Conservation (phyloP, 768 basidiomycete genomes). For the Mycena latifolia region DNA sequence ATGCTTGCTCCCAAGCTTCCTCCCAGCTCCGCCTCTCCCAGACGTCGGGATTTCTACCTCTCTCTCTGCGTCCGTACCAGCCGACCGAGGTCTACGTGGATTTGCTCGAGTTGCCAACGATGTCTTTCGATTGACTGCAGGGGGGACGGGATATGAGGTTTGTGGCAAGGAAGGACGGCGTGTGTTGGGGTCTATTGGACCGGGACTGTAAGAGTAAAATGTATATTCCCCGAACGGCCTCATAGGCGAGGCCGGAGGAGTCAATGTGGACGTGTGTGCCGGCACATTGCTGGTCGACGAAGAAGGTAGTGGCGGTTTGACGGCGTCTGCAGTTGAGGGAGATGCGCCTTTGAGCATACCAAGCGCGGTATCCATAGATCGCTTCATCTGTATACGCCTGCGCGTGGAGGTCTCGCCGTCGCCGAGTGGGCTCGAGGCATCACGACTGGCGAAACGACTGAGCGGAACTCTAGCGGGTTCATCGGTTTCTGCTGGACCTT, state of each 20-base stretch:
- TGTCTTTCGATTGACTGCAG: conserved; percentile 49
- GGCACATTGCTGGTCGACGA: conserved; percentile 43
- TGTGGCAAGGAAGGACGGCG: conserved; percentile 82
- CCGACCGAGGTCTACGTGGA: conserved; percentile 74
- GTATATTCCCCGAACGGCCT: conserved; percentile 61
- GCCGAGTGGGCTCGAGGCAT: conserved; percentile 10
- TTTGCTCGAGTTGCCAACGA: conserved; percentile 46
- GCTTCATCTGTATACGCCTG: conserved; percentile 77
- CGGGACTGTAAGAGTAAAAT: conserved; percentile 52
- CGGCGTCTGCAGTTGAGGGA: conserved; percentile 18
- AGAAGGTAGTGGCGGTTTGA: conserved; percentile 51
- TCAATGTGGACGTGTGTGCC: conserved; percentile 39
- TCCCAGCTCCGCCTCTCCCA: conserved; percentile 51
- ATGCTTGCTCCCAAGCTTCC: conserved; percentile 75
- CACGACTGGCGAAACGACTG: conserved; percentile 21
- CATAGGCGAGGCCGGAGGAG: conserved; percentile 58
- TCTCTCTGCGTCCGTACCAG: conserved; percentile 73
- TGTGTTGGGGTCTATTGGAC: conserved; percentile 48
- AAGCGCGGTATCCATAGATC: conserved; percentile 82
- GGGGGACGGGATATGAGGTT: conserved; percentile 51
- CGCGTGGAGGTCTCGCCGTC: conserved; percentile 45
- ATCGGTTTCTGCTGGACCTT: conserved; percentile 44
- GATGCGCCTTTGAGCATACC: conserved; percentile 56
- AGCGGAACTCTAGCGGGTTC: conserved; percentile 36
- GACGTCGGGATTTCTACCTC: conserved; percentile 47